Base-by-base conservation (phyloP, 306 rosid genomes). In the Castanopsis chinensis region DNA sequence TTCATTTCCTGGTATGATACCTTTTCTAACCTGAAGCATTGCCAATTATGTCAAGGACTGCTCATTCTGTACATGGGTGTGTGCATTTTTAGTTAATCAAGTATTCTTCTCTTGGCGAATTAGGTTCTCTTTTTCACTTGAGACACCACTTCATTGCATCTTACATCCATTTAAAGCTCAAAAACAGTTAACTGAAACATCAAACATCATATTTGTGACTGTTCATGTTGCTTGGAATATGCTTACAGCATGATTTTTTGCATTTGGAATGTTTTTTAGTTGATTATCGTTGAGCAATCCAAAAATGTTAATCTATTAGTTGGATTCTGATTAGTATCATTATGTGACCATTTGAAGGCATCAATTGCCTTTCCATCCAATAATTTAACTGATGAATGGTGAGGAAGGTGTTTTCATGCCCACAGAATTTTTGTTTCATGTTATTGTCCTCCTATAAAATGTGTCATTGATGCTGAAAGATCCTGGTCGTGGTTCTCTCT, bases 1-100 rank as follows among this genome's bases (percentile, higher is more conserved):
- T 84, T 84, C 72, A 78, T 89, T 80, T 84, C 92, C 79, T 84
- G 92, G 92, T 88, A 86, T 73, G 76, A 53, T 64, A 72, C 33
- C 21, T 51, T 74, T 65, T 19, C 75, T 25, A 15, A 15, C 33
- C 59, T 6, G 30, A 37, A 54, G 59, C 63, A 65, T 9, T 67
- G 27, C 30, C 56, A 1, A 19, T 49, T 81, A 20, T 5, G 27
- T 25, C 9, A 17, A 67, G 60, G 1, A n/a, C 61, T 74, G 54
- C 25, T 49, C 14, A 19, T 25, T 18, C 28, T 57, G 25, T 61
- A 70, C 41, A 67, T 69, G 21, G 18, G 67, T 58, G 18, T 23
- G 21, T 9, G 27, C 8, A 17, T 64, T 12, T 71, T 41, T 35
- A 41, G 19, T 9, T 14, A 55, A 69, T 61, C 19, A 2, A 17